phyloP scores from a whole-genome alignment of 148 eudicot species.

The Cornus suecica region DNA sequence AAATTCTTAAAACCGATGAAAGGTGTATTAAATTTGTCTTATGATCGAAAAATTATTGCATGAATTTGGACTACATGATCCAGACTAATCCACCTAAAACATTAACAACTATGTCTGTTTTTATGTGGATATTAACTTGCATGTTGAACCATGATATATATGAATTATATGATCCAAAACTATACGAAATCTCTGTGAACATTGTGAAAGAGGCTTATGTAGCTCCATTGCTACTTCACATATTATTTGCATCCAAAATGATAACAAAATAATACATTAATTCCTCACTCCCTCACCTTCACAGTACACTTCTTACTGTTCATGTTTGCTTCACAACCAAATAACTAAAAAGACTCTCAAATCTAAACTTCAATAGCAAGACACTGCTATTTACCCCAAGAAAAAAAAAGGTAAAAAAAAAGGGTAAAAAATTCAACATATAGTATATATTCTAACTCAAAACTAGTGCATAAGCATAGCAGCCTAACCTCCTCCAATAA shows the following conservation, averaged over 20 bases:
- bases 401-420: neutral
- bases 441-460: neutral
- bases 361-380: neutral
- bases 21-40: too few relatives aligned
- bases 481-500: neutral
- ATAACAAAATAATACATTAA: neutral
- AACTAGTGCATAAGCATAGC: conserved; percentile 1
- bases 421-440: neutral
- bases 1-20: too few relatives aligned
- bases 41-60: too few relatives aligned
- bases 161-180: too few relatives aligned
- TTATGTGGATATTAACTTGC: too few relatives aligned
- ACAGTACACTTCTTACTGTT: neutral
- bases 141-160: too few relatives aligned
- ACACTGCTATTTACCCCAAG: neutral
- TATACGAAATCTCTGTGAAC: too few relatives aligned
- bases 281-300: neutral
- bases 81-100: too few relatives aligned
- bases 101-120: too few relatives aligned
- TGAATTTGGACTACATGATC: too few relatives aligned
- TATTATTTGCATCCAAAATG: neutral
- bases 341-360: conserved; percentile 5
- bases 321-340: conserved; percentile 5
- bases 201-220: too few relatives aligned
- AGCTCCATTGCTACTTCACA: too few relatives aligned